Conservation (phyloP, 495 filamentous ascomycete species). For the Recurvomyces mirabilis region DNA sequence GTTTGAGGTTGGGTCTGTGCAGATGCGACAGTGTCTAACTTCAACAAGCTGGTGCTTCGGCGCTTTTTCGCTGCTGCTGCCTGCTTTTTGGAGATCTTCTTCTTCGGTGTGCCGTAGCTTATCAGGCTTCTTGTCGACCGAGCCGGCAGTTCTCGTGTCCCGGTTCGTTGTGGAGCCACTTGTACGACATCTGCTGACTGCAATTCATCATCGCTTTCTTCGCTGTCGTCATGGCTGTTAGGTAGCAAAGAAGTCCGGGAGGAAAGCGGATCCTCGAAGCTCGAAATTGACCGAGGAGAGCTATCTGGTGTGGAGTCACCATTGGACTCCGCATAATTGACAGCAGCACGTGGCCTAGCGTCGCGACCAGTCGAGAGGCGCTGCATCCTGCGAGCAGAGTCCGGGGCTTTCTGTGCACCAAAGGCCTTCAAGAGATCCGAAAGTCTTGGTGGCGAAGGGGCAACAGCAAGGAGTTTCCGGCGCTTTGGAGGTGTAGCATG, state of each 20-base stretch:
- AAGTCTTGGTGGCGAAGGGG: slow-evolving; percentile 8
- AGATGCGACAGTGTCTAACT: slow-evolving; percentile 19
- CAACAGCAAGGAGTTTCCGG: slow-evolving; percentile 5
- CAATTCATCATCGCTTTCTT: slow-evolving; percentile 12
- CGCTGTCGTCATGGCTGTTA: slow-evolving; percentile 2
- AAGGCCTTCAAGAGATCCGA: slow-evolving; percentile 16
- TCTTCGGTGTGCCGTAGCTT: slow-evolving; percentile 13
- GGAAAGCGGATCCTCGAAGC: slow-evolving; percentile 7
- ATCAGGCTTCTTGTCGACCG: slow-evolving; percentile 12
- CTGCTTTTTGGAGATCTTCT: slow-evolving; percentile 4
- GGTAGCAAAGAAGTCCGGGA: slow-evolving; percentile 8
- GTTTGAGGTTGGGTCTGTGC: slow-evolving; percentile 22
- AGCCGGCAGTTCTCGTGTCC: slow-evolving; percentile 8
- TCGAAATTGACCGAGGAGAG: slow-evolving; percentile 3
- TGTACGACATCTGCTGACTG: slow-evolving; percentile 6
- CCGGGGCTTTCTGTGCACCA: slow-evolving; percentile 2
- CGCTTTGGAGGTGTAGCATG: slow-evolving; percentile 11
- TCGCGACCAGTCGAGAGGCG: not conserved
- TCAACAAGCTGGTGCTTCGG: slow-evolving; percentile 4
- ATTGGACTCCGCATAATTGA: slow-evolving; percentile 14
- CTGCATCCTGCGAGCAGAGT: slow-evolving; percentile 8
- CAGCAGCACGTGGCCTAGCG: not conserved
- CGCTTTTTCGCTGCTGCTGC: not conserved
- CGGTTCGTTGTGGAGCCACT: not conserved
- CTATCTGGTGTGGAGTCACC: not conserved